Percentiles rank a stretch among this genome's conserved stretches.
Evolutionary conservation across 2,329 filamentous ascomycete genomes (phyloP).

Genomic region (Didymella pomorum): DNA sequence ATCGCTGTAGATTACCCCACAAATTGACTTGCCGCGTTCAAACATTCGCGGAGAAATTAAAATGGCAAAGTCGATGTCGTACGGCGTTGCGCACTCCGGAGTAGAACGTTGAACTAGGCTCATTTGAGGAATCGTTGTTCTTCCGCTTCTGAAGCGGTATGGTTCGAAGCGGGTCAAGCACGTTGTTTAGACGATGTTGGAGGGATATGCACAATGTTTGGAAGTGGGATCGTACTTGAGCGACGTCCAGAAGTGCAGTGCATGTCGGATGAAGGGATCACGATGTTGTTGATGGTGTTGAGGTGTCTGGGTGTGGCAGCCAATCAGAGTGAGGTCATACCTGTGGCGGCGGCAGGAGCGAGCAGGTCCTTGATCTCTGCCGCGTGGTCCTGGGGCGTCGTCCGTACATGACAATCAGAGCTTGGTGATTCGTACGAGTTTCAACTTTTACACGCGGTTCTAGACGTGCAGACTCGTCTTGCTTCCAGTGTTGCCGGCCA

Average conservation of each 20-base stretch:
- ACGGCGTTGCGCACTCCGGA: constrained; percentile 1
- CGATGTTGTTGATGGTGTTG: background rate
- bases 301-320: background rate
- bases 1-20: constrained; percentile 31
- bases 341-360: background rate
- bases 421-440: background rate
- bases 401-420: background rate
- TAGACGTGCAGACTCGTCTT: background rate
- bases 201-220: background rate
- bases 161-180: constrained; percentile 1
- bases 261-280: background rate
- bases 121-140: constrained; percentile 1
- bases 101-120: constrained; percentile 13
- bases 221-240: background rate
- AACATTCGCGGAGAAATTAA: constrained; percentile 33
- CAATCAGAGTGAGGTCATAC: constrained; percentile 1
- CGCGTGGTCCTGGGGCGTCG: background rate
- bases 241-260: background rate
- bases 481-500: constrained; percentile 3
- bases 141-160: constrained; percentile 30
- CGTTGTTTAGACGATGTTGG: background rate
- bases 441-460: background rate
- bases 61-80: constrained; percentile 9
- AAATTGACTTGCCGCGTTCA: constrained; percentile 17
- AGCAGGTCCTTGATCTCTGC: background rate